A percentile compares a stretch with the other conserved stretches of the same genome.
Conservation (phyloP, 371 early-diverging fungal species). For the Mucor sp. region DNA sequence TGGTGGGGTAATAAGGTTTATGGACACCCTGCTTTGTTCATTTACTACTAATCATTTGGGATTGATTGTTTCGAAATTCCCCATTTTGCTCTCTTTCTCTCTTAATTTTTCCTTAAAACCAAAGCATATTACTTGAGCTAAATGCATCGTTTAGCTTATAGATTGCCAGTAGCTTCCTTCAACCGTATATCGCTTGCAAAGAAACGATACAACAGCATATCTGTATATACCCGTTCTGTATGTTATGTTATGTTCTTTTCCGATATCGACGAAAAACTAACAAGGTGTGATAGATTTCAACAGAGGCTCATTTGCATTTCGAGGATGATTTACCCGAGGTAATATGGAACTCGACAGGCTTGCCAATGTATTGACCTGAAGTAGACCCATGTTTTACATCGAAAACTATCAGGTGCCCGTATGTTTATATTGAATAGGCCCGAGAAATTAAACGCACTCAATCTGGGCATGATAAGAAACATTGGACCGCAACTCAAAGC, state of each 20-base stretch:
- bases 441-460: conserved; percentile 86
- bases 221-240: conserved; percentile 3
- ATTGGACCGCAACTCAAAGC: conserved; percentile 87
- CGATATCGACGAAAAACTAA: not conserved
- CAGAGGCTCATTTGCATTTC: conserved; percentile 18
- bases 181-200: not conserved
- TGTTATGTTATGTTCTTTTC: not conserved
- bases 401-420: conserved; percentile 49
- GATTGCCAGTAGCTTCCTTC: not conserved
- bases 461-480: conserved; percentile 83
- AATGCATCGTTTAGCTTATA: not conserved
- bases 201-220: not conserved
- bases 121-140: not conserved
- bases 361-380: not conserved
- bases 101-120: not conserved
- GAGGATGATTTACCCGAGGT: conserved; percentile 24
- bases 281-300: conserved; percentile 10
- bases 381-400: conserved; percentile 64
- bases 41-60: not conserved
- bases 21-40: not conserved
- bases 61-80: not conserved
- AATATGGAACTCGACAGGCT: not conserved
- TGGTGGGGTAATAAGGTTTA: not conserved
- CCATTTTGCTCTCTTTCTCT: not conserved
- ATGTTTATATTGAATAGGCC: conserved; percentile 91